Conservation (phyloP, 805 yeast genomes). For the Citeromyces nyonsensis region DNA sequence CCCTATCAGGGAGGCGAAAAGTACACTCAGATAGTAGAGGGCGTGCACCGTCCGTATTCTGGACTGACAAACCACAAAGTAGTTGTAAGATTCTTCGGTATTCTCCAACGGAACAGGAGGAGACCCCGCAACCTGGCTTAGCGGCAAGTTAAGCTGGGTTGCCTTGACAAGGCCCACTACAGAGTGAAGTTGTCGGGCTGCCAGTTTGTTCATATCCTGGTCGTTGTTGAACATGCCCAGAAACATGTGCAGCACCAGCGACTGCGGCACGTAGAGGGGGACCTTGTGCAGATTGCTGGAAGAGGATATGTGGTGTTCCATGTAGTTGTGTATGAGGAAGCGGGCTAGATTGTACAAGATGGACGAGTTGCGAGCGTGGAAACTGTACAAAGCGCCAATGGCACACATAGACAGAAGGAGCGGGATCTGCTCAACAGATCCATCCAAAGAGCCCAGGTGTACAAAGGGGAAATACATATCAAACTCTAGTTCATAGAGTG, state of each 20-base stretch:
- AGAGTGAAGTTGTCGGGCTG: slow-evolving; percentile 35
- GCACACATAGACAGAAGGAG: slow-evolving; percentile 70
- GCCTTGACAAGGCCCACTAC: slow-evolving; percentile 38
- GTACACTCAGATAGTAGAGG: slow-evolving; percentile 30
- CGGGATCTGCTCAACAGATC: slow-evolving; percentile 40
- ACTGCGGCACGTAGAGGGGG: slow-evolving; percentile 40
- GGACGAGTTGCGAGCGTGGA: slow-evolving; percentile 65
- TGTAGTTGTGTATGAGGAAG: slow-evolving; percentile 46
- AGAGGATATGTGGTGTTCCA: slow-evolving; percentile 28
- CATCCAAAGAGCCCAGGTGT: slow-evolving; percentile 47
- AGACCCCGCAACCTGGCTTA: slow-evolving; percentile 27
- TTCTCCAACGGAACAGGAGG: slow-evolving; percentile 14
- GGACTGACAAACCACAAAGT: slow-evolving; percentile 37
- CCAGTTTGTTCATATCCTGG: slow-evolving; percentile 28
- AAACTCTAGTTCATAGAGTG: slow-evolving; percentile 64
- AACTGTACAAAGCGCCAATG: slow-evolving; percentile 77
- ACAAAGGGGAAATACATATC: slow-evolving; percentile 75
- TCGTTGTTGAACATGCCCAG: slow-evolving; percentile 42
- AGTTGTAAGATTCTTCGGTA: slow-evolving; percentile 22
- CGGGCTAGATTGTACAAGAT: slow-evolving; percentile 54
- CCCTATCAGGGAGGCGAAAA: slow-evolving; percentile 29
- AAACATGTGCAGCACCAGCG: slow-evolving; percentile 37
- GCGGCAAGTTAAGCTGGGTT: slow-evolving; percentile 32
- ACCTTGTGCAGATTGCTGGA: slow-evolving; percentile 28
- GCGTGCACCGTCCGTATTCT: slow-evolving; percentile 37